Percentiles rank a stretch among this genome's conserved stretches.
Evolutionary conservation across 768 basidiomycete species (phyloP).

Genomic region (Tulasnella sp.): DNA sequence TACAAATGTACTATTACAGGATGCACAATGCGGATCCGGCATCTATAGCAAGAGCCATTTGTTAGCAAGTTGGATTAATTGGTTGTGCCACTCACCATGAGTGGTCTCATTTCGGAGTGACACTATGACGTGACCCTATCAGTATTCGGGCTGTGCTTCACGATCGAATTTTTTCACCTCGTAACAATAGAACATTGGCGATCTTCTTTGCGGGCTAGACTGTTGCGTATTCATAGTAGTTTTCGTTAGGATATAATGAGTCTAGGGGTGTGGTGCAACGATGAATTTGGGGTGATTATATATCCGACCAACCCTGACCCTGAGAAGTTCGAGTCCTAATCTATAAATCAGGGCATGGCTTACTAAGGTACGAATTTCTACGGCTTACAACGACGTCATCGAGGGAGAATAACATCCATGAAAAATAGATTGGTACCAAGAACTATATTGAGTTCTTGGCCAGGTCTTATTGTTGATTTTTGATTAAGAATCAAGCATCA

Average conservation of each 20-base stretch:
- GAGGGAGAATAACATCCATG: no score
- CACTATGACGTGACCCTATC: slow-evolving; percentile 38
- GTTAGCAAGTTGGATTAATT: neutral
- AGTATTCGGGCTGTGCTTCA: neutral
- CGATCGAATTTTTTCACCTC: slow-evolving; percentile 7
- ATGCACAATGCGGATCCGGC: slow-evolving; percentile 72
- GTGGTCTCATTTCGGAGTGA: slow-evolving; percentile 73
- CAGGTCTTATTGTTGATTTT: no score
- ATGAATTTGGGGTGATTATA: neutral
- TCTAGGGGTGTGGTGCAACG: neutral
- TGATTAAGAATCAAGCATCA: no score
- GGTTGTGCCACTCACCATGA: slow-evolving; percentile 45
- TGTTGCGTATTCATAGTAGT: neutral
- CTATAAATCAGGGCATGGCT: no score
- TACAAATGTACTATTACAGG: slow-evolving; percentile 69
- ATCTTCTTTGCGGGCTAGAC: neutral
- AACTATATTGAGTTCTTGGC: no score
- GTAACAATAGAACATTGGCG: slow-evolving; percentile 17
- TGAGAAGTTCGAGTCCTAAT: neutral
- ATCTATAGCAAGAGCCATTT: slow-evolving; percentile 33
- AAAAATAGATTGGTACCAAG: no score
- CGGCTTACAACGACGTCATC: no score
- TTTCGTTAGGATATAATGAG: neutral
- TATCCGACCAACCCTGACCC: neutral
- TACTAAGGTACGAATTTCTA: no score